These are phyloP conservation scores for Boletus tylopilopsis DNA, from an alignment of 768 basidiomycete species.

Conservation along the genomic window DNA sequence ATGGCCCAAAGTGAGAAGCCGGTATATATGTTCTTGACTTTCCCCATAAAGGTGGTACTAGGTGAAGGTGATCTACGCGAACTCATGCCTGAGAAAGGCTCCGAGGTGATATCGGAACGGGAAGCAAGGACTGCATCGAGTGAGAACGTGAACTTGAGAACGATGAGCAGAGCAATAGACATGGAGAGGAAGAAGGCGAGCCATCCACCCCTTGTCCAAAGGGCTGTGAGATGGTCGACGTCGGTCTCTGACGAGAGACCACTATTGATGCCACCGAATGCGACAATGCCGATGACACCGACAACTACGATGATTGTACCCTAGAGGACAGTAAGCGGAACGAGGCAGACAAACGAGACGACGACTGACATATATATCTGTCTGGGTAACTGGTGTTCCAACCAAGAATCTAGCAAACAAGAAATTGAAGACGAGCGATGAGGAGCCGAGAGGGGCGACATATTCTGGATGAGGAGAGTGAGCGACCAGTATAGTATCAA, in stretches of 20 bases:
- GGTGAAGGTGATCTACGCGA: slow-evolving; percentile 21
- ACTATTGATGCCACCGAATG: slow-evolving; percentile 79
- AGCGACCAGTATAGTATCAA: background rate
- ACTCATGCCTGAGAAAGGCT: slow-evolving; percentile 46
- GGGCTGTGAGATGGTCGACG: slow-evolving; percentile 68
- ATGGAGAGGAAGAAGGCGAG: slow-evolving; percentile 87
- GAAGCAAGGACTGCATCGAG: slow-evolving; percentile 72
- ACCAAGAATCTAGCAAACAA: slow-evolving; percentile 88
- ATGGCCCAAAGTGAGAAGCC: slow-evolving; percentile 49
- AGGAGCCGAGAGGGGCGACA: slow-evolving; percentile 92
- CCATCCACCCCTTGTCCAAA: slow-evolving; percentile 90
- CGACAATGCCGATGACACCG: slow-evolving; percentile 85
- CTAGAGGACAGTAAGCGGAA: slow-evolving; percentile 33
- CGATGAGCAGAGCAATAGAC: slow-evolving; percentile 57
- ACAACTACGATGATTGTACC: slow-evolving; percentile 80
- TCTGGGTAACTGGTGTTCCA: slow-evolving; percentile 78
- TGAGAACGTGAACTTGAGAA: slow-evolving; percentile 65
- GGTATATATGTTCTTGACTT: slow-evolving; percentile 40
- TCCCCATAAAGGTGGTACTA: slow-evolving; percentile 29
- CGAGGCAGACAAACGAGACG: background rate
- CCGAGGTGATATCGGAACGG: slow-evolving; percentile 64
- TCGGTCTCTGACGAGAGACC: slow-evolving; percentile 74
- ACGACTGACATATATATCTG: slow-evolving; percentile 70
- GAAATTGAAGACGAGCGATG: slow-evolving; percentile 94
- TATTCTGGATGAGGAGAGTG: slow-evolving; percentile 57